phyloP scores from a whole-genome alignment of 345 rosid species.

The Abelmoschus esculentus region DNA sequence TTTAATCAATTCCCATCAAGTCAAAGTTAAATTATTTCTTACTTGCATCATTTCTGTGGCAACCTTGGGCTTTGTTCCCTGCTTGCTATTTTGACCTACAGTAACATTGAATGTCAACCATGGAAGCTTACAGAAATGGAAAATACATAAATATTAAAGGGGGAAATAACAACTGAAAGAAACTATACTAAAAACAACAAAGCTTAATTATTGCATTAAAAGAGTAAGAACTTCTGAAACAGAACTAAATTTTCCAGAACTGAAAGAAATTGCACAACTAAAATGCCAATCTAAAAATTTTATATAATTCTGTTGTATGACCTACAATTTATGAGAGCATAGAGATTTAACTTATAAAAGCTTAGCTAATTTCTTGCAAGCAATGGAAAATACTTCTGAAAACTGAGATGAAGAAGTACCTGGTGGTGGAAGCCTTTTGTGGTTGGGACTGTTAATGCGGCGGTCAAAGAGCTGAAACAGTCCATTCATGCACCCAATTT shows the following conservation, averaged over 20 bases:
- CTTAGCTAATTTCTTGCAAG: no score
- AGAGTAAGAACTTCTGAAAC: no score
- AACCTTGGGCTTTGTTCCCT: constrained; percentile 23
- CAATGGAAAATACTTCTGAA: neutral
- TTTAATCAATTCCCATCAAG: neutral
- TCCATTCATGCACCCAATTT: constrained; percentile 85
- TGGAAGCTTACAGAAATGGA: neutral
- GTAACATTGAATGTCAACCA: constrained; percentile 17
- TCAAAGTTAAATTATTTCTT: constrained; percentile 17
- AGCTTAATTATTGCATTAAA: neutral
- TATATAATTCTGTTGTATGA: no score
- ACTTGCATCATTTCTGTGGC: constrained; percentile 34
- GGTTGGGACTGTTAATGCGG: constrained; percentile 21
- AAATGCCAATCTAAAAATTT: neutral
- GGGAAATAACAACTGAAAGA: no score
- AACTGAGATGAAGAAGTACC: constrained; percentile 29
- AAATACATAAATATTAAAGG: neutral
- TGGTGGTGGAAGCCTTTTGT: constrained; percentile 33
- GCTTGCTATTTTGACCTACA: constrained; percentile 43
- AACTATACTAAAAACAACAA: no score
- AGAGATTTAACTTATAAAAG: no score
- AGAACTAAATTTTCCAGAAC: neutral
- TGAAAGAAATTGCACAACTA: neutral
- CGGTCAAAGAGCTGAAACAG: constrained; percentile 70
- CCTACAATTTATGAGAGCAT: no score